Evolutionary conservation across 345 rosid species (phyloP).

Genomic region (Rhizophora apiculata): DNA sequence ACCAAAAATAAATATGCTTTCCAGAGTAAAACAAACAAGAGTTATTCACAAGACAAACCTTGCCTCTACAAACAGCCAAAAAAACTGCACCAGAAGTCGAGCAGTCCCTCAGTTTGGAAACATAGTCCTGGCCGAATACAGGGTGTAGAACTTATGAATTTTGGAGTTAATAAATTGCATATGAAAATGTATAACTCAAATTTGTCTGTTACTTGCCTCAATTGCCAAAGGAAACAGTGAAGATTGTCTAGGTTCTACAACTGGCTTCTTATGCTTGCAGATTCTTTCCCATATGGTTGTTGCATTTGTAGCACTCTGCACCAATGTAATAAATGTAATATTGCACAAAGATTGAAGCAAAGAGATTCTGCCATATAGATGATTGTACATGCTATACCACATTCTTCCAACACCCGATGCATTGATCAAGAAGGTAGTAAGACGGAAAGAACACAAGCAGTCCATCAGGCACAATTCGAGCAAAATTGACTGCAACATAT

Average conservation of each 20-base stretch:
- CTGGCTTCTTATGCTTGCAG: constrained; percentile 84
- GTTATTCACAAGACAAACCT: constrained; percentile 45
- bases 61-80: constrained; percentile 98
- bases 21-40: constrained; percentile 12
- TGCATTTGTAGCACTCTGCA: constrained; percentile 55
- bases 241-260: constrained; percentile 90
- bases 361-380: constrained; percentile 16
- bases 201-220: constrained; percentile 44
- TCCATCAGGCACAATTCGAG: constrained; percentile 93
- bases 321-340: constrained; percentile 16
- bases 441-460: constrained; percentile 92
- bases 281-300: constrained; percentile 94
- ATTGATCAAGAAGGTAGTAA: constrained; percentile 84
- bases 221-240: constrained; percentile 70
- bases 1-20: constrained; percentile 5
- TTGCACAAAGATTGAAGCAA: constrained; percentile 13
- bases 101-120: constrained; percentile 73
- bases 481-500: constrained; percentile 67
- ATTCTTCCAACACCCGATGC: constrained; percentile 83
- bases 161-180: not conserved
- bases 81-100: constrained; percentile 77
- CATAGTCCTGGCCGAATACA: constrained; percentile 54
- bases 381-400: constrained; percentile 43
- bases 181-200: constrained; percentile 17
- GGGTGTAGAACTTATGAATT: too few relatives aligned